Percentiles rank a stretch among this genome's conserved stretches.
These are phyloP conservation scores for Grosmannia penicillata DNA, from an alignment of 2,329 filamentous ascomycete genomes.

Conservation along the genomic window DNA sequence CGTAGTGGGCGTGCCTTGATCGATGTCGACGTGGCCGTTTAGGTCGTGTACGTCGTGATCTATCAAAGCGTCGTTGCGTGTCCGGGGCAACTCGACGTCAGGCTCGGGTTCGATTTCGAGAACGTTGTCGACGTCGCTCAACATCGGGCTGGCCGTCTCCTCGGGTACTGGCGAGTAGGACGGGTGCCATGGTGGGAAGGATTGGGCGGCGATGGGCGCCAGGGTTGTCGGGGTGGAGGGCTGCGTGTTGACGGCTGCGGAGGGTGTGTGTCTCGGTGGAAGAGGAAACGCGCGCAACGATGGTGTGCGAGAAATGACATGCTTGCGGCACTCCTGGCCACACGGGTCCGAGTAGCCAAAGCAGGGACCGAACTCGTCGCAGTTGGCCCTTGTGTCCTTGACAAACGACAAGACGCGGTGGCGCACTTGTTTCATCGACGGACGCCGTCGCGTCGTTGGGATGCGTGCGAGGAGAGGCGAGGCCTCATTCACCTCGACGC, in stretches of 20 bases:
- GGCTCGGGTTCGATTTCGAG: no score
- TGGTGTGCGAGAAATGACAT: conserved; percentile 28
- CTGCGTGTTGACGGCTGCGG: neutral
- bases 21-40: no score
- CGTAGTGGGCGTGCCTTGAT: no score
- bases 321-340: conserved; percentile 51
- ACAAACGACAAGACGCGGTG: conserved; percentile 49
- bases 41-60: no score
- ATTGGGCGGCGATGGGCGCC: neutral
- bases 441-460: conserved; percentile 13
- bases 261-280: neutral
- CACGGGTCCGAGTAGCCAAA: conserved; percentile 52
- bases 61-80: no score
- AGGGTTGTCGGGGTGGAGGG: neutral
- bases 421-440: conserved; percentile 39
- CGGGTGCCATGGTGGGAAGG: neutral
- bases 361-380: conserved; percentile 45
- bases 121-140: no score
- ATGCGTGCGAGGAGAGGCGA: conserved; percentile 31
- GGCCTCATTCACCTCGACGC: conserved; percentile 21
- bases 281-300: conserved; percentile 8
- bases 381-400: conserved; percentile 48
- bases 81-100: no score
- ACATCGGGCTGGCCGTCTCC: no score
- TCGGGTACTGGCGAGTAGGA: no score